These are phyloP conservation scores for Bipolaris oryzae DNA, from an alignment of 2,329 filamentous ascomycete genomes.

Conservation along the genomic window DNA sequence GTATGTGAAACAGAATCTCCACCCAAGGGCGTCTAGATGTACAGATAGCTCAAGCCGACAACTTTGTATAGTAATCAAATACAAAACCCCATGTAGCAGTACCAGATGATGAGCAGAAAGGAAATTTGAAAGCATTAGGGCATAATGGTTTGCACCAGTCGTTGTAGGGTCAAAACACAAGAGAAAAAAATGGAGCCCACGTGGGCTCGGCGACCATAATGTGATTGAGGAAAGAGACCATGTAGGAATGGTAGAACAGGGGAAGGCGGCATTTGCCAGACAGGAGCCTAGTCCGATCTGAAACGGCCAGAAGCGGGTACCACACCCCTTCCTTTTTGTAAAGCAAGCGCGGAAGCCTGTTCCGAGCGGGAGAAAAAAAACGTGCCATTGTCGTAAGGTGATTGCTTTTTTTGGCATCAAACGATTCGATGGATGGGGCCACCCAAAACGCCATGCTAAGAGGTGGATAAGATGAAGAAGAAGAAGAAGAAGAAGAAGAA, in stretches of 20 bases:
- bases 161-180: constrained; percentile 20
- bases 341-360: constrained; percentile 26
- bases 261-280: constrained; percentile 3
- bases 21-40: constrained; percentile 21
- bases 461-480: too few relatives aligned
- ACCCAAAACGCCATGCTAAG: constrained; percentile 49
- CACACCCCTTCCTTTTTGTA: constrained; percentile 42
- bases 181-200: background rate
- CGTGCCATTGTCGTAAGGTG: constrained; percentile 29
- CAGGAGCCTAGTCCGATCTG: constrained; percentile 33
- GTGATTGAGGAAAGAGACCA: constrained; percentile 22
- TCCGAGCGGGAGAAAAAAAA: constrained; percentile 26
- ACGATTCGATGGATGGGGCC: constrained; percentile 27
- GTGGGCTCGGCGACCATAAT: constrained; percentile 7
- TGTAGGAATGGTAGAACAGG: background rate
- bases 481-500: too few relatives aligned
- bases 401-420: constrained; percentile 26
- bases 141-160: constrained; percentile 20
- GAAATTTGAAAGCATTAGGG: constrained; percentile 29
- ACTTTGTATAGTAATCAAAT: constrained; percentile 7
- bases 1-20: constrained; percentile 31
- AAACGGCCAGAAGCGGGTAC: constrained; percentile 36
- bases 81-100: constrained; percentile 17
- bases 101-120: constrained; percentile 27
- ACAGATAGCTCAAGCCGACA: constrained; percentile 23